phyloP scores from a whole-genome alignment of 495 filamentous ascomycete species.

The Penicillium goetzii region DNA sequence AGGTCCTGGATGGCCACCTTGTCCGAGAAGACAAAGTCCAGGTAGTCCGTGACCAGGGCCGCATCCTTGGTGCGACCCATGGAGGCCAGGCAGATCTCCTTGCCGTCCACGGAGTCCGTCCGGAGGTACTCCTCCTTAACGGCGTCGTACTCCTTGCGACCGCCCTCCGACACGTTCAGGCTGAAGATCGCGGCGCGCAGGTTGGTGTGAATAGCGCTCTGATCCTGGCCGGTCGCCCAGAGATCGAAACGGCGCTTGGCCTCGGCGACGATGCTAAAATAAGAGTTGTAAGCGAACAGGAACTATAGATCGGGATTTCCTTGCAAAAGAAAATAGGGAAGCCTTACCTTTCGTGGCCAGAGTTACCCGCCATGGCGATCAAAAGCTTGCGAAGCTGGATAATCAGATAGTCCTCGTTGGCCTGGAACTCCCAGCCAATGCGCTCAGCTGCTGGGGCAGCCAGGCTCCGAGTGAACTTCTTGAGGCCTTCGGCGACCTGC shows the following conservation, averaged over 20 bases:
- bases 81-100: constrained; percentile 77
- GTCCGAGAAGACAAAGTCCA: constrained; percentile 81
- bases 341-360: constrained; percentile 71
- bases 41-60: constrained; percentile 67
- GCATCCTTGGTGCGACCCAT: constrained; percentile 74
- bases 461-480: constrained; percentile 73
- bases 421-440: constrained; percentile 81
- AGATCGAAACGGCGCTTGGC: constrained; percentile 74
- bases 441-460: constrained; percentile 70
- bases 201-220: constrained; percentile 73
- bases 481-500: constrained; percentile 63
- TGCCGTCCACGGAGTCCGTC: constrained; percentile 84
- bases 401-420: constrained; percentile 79
- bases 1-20: constrained; percentile 79
- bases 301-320: not conserved
- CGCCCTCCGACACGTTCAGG: constrained; percentile 70
- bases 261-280: constrained; percentile 63
- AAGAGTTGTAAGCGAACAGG: constrained; percentile 28
- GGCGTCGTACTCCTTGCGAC: constrained; percentile 66
- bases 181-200: constrained; percentile 80
- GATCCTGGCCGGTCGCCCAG: constrained; percentile 67
- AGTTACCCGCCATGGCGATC: constrained; percentile 71
- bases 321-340: not conserved
- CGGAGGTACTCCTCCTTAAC: constrained; percentile 81
- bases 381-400: constrained; percentile 80